Conservation (phyloP, 306 rosid species). For the Malus fusca region DNA sequence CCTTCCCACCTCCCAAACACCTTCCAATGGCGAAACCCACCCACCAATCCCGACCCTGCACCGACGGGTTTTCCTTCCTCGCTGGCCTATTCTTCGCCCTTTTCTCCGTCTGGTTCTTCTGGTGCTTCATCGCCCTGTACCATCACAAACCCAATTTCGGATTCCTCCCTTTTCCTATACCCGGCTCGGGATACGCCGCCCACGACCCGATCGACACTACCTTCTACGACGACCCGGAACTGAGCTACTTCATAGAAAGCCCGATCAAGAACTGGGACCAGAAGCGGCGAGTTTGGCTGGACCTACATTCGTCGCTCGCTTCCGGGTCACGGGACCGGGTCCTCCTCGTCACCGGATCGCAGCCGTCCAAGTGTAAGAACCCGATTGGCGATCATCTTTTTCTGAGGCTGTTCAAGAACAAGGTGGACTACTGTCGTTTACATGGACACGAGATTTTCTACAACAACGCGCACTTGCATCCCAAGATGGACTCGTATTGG, state of each 20-base stretch:
- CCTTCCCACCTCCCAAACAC: neutral
- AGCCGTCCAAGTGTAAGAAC: slow-evolving; percentile 31
- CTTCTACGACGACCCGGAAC: slow-evolving; percentile 37
- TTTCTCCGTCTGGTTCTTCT: neutral
- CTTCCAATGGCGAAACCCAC: slow-evolving; percentile 21
- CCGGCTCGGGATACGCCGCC: neutral
- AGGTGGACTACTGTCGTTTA: slow-evolving; percentile 44
- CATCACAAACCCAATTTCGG: neutral
- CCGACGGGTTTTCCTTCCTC: slow-evolving; percentile 1
- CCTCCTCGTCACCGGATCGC: slow-evolving; percentile 37
- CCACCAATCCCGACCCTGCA: neutral
- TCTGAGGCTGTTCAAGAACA: slow-evolving; percentile 43
- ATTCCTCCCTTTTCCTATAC: neutral
- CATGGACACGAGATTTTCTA: slow-evolving; percentile 36
- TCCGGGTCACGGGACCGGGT: slow-evolving; percentile 3
- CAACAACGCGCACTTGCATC: slow-evolving; percentile 30
- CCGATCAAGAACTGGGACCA: slow-evolving; percentile 37
- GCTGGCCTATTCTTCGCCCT: neutral
- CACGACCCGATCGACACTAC: neutral
- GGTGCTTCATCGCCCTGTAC: neutral
- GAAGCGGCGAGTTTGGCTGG: slow-evolving; percentile 34
- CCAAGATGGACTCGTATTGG: slow-evolving; percentile 39
- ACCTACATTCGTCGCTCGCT: slow-evolving; percentile 13
- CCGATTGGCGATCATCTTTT: slow-evolving; percentile 41
- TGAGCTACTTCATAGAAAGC: slow-evolving; percentile 29